phyloP scores from a whole-genome alignment of 2,329 filamentous ascomycete species.

The Aspergillus arachidicola region DNA sequence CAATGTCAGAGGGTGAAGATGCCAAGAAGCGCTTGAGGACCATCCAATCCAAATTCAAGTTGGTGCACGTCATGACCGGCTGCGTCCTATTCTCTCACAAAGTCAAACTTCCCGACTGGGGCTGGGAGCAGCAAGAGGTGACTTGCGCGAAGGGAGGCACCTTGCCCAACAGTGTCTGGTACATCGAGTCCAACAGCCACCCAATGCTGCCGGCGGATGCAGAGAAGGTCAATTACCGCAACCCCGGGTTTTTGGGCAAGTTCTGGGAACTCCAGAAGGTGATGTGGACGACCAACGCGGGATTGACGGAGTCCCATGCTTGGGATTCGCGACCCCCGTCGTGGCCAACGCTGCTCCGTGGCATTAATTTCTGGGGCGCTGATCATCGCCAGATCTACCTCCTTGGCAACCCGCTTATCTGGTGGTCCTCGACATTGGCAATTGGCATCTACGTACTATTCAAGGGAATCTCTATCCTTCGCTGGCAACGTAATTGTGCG shows the following conservation, averaged over 20 bases:
- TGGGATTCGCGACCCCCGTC: conserved; percentile 95
- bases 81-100: conserved; percentile 98
- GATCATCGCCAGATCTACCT: conserved; percentile 95
- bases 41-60: conserved; percentile 94
- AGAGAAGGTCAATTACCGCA: conserved; percentile 94
- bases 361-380: conserved; percentile 99
- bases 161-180: conserved; percentile 96
- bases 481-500: conserved; percentile 90
- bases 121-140: conserved; percentile 98
- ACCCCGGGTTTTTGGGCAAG: conserved; percentile 94
- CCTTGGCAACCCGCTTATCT: conserved; percentile 90
- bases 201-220: conserved; percentile 72
- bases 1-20: conserved; percentile 73
- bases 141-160: conserved; percentile 91
- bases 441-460: conserved; percentile 77
- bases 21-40: conserved; percentile 87
- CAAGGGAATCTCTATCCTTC: conserved; percentile 83
- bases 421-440: conserved; percentile 84
- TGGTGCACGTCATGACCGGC: conserved; percentile 95
- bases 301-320: conserved; percentile 91
- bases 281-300: conserved; percentile 99
- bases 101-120: conserved; percentile 98
- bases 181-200: conserved; percentile 88
- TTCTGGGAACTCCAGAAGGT: conserved; percentile 97
- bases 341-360: conserved; percentile 88